Percentiles rank a stretch among this genome's conserved stretches.
Conservation (phyloP, 2,329 filamentous ascomycete species). For the Neonectria faginata region DNA sequence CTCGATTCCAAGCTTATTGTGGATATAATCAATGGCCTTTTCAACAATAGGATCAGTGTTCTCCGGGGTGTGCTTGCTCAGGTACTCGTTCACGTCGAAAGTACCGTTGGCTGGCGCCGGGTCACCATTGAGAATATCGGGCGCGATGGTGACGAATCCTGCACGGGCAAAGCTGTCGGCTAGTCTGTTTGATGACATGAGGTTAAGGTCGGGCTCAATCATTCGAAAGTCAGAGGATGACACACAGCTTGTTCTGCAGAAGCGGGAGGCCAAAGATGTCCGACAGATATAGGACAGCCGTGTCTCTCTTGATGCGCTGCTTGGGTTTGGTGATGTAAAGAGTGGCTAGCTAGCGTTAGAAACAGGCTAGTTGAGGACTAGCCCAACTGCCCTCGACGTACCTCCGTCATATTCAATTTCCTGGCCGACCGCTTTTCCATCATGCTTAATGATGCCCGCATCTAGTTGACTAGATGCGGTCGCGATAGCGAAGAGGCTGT, state of each 20-base stretch:
- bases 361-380: neutral
- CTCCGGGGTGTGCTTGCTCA: constrained; percentile 24
- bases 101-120: constrained; percentile 11
- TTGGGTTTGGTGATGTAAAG: neutral
- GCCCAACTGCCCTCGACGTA: neutral
- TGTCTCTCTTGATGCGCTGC: neutral
- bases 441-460: neutral
- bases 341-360: neutral
- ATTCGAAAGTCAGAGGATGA: fast-evolving
- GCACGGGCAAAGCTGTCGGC: constrained; percentile 30
- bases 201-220: neutral
- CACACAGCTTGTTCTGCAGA: constrained; percentile 22
- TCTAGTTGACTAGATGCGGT: neutral
- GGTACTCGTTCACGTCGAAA: constrained; percentile 25
- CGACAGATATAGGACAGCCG: constrained; percentile 31
- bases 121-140: constrained; percentile 26
- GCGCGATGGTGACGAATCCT: constrained; percentile 27
- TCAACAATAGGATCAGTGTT: constrained; percentile 30
- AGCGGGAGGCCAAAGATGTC: constrained; percentile 31
- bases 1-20: constrained; percentile 54
- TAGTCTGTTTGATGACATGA: constrained; percentile 6
- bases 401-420: neutral
- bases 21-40: constrained; percentile 30
- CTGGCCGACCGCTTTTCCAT: neutral
- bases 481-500: neutral